phyloP scores from a whole-genome alignment of 805 yeast genomes.

The Kuraishia ogatae region DNA sequence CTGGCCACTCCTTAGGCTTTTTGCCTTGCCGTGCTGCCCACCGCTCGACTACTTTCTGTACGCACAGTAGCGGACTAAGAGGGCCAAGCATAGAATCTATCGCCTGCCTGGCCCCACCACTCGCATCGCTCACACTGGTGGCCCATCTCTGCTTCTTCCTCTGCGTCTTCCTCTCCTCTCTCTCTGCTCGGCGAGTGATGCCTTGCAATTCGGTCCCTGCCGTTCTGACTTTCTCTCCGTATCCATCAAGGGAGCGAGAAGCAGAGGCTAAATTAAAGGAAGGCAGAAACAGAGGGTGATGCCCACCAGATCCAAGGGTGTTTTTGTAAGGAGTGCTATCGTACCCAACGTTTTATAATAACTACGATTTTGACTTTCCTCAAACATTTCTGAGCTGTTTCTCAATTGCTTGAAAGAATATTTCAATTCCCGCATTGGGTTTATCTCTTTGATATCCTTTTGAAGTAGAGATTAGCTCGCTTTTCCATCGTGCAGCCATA shows the following conservation, averaged over 20 bases:
- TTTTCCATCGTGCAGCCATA: background rate
- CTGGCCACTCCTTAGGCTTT: too few relatives aligned
- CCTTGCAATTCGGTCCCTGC: background rate
- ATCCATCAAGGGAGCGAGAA: background rate
- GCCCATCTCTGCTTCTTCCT: too few relatives aligned
- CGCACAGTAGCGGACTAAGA: too few relatives aligned
- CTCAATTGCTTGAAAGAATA: background rate
- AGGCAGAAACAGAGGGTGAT: background rate
- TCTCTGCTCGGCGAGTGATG: background rate
- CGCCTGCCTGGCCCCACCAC: too few relatives aligned
- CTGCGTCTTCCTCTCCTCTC: background rate
- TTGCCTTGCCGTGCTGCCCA: too few relatives aligned
- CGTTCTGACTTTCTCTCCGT: background rate
- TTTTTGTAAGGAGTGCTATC: too few relatives aligned
- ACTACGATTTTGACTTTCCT: background rate
- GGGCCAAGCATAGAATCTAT: too few relatives aligned
- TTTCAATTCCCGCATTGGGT: background rate
- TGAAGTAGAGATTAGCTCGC: background rate
- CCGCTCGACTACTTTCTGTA: too few relatives aligned
- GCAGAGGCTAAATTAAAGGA: background rate
- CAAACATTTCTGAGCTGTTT: background rate
- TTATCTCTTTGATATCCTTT: background rate
- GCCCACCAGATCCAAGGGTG: background rate
- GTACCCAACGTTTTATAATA: too few relatives aligned
- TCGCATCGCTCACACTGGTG: too few relatives aligned